phyloP scores from a whole-genome alignment of 371 early-diverging fungal genomes.

The Parasitella parasitica region DNA sequence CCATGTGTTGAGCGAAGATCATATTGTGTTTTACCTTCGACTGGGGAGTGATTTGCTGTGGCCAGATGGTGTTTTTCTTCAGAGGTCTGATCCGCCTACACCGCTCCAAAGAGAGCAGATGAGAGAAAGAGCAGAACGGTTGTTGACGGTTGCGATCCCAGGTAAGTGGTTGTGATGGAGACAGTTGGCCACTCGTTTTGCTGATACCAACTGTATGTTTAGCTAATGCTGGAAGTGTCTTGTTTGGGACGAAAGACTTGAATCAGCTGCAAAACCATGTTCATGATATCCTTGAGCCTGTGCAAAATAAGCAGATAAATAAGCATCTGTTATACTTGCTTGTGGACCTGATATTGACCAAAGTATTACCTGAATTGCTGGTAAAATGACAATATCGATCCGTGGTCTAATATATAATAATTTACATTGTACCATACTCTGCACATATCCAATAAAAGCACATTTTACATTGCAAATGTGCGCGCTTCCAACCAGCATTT shows the following conservation, averaged over 20 bases:
- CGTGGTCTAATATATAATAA: not conserved
- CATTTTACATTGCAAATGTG: too few relatives aligned
- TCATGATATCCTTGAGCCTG: constrained; percentile 36
- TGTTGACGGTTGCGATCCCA: constrained; percentile 40
- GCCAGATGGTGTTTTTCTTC: constrained; percentile 54
- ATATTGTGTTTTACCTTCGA: constrained; percentile 53
- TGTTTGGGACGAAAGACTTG: constrained; percentile 42
- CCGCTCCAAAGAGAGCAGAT: constrained; percentile 34
- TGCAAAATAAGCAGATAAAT: constrained; percentile 51
- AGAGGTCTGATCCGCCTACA: constrained; percentile 35
- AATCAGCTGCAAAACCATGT: constrained; percentile 41
- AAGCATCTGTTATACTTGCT: constrained; percentile 45
- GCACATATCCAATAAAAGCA: too few relatives aligned
- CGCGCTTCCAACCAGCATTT: too few relatives aligned
- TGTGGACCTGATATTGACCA: constrained; percentile 41
- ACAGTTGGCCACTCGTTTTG: not conserved
- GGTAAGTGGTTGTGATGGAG: constrained; percentile 19
- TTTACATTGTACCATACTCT: not conserved
- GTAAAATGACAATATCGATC: not conserved
- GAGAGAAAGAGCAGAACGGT: constrained; percentile 42
- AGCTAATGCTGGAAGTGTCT: constrained; percentile 17
- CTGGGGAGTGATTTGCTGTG: constrained; percentile 57
- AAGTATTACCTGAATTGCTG: constrained; percentile 39
- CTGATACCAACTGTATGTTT: not conserved
- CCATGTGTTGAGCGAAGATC: constrained; percentile 58